phyloP scores from a whole-genome alignment of 352 stramenopile species.

The Pythium angustatum region DNA sequence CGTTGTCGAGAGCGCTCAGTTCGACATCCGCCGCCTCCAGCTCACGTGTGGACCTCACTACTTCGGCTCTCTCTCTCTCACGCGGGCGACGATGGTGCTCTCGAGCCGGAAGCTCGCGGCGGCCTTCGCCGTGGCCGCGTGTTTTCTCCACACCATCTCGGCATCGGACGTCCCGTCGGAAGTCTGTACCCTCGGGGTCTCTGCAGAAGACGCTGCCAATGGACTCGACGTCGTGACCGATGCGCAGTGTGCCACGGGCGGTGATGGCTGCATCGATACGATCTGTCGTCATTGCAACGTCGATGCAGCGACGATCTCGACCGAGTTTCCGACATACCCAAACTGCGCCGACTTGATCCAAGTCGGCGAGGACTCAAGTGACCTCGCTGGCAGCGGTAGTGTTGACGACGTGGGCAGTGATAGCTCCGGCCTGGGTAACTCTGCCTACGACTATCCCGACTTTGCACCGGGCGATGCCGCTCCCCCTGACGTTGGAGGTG shows the following conservation, averaged over 20 bases:
- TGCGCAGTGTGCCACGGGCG: not conserved
- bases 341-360: not conserved
- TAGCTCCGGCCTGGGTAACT: not conserved
- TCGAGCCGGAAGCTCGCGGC: no score
- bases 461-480: no score
- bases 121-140: no score
- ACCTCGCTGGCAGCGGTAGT: no score
- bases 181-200: not conserved
- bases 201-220: not conserved
- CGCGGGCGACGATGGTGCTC: no score
- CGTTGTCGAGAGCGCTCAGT: no score
- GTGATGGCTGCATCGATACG: not conserved
- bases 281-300: not conserved
- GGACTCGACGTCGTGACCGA: not conserved
- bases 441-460: not conserved
- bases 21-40: no score
- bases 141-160: not conserved
- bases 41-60: no score
- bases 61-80: no score
- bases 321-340: conserved; percentile 1
- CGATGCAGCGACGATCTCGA: not conserved
- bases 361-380: no score
- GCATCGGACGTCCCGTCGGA: not conserved
- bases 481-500: not conserved
- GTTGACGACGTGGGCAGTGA: no score